Evolutionary conservation across 2,329 filamentous ascomycete species (phyloP).

Genomic region (Aspergillus brasiliensis): DNA sequence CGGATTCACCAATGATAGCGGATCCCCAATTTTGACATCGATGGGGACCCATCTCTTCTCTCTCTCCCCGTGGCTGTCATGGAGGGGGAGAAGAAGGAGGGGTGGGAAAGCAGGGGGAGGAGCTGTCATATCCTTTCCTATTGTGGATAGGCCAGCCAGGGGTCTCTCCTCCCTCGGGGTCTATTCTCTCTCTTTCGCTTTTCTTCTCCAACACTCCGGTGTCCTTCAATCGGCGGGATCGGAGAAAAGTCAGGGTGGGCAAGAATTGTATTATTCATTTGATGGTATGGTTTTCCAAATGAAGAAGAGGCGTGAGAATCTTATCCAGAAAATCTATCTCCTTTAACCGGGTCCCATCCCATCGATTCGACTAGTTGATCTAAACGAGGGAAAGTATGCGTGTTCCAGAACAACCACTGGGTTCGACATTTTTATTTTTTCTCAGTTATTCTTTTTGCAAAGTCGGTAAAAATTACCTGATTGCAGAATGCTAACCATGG

Average conservation of each 20-base stretch:
- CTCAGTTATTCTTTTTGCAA: too few relatives aligned
- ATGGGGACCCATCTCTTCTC: neutral
- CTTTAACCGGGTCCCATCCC: too few relatives aligned
- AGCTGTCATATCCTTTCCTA: constrained; percentile 9
- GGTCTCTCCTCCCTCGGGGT: neutral
- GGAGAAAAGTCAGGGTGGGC: neutral
- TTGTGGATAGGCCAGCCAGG: constrained; percentile 4
- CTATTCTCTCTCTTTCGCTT: neutral
- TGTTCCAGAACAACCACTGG: neutral
- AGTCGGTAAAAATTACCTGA: constrained; percentile 3
- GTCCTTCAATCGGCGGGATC: neutral
- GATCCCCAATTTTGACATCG: neutral
- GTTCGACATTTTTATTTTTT: too few relatives aligned
- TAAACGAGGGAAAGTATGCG: neutral
- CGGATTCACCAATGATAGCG: neutral
- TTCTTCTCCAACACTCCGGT: neutral
- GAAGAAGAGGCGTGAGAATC: neutral
- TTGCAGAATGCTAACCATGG: neutral
- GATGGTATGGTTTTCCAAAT: neutral
- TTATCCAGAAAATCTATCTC: too few relatives aligned
- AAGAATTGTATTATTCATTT: neutral
- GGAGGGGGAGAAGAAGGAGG: neutral
- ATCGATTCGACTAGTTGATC: neutral
- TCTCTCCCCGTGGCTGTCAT: constrained; percentile 3
- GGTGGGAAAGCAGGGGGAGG: neutral